phyloP scores from a whole-genome alignment of 176 grass and related monocot species.

The Aegilops sharonensis region DNA sequence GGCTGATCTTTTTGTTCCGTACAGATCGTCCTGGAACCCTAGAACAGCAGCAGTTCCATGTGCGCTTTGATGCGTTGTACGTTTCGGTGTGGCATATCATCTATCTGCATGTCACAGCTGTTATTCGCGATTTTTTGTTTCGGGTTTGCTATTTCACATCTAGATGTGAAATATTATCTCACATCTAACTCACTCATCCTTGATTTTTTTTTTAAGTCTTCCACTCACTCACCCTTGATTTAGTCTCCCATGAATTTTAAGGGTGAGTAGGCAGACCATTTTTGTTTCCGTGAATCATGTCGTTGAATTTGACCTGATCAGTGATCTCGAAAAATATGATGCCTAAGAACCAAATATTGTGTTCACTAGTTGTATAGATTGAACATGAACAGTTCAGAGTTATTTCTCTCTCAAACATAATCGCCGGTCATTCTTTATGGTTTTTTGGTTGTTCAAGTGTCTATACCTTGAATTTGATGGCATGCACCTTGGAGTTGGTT shows the following conservation, averaged over 20 bases:
- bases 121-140: neutral
- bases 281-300: neutral
- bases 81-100: neutral
- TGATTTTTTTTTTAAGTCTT: too few relatives aligned
- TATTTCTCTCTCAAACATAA: neutral
- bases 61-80: neutral
- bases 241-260: too few relatives aligned
- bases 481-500: neutral
- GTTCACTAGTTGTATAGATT: neutral
- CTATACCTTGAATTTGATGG: neutral
- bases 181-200: too few relatives aligned
- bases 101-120: neutral
- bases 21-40: conserved; percentile 20
- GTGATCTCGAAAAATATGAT: neutral
- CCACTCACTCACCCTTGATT: too few relatives aligned
- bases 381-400: neutral
- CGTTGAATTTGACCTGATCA: neutral
- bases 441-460: neutral
- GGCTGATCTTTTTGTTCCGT: neutral
- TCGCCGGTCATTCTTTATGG: neutral
- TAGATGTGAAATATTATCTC: too few relatives aligned
- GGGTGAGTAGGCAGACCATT: too few relatives aligned
- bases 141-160: too few relatives aligned
- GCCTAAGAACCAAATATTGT: neutral
- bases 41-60: neutral